Evolutionary conservation across 371 early-diverging fungal genomes (phyloP), one percentile per base, ranked within the genome.

Genomic region (Zychaea mexicana): DNA sequence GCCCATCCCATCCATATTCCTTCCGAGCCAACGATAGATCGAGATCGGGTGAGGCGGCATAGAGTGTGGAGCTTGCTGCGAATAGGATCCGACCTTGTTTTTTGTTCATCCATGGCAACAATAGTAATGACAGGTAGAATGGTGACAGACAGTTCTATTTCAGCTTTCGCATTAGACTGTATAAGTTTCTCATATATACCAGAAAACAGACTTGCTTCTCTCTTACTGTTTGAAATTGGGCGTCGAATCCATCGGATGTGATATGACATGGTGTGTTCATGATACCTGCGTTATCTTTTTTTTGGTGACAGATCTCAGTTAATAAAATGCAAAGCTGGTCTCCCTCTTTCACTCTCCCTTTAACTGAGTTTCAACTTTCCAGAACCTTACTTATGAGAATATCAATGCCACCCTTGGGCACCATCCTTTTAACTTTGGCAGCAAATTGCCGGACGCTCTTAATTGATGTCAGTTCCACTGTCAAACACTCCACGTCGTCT

Each of bases 171-270:
- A 17, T 22, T 33, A 15, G 28, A 3, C 12, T 46, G 3, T 21
- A 28, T 59, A 17, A 22, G 17, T 22, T 32, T 4, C 31, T 22
- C 0, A 21, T 10, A 15, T 12, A 10, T 59, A 31, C 22, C 22
- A 15, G 24, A 7, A 39, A 7, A n/a, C n/a, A n/a, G n/a, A n/a
- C n/a, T n/a, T n/a, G n/a, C n/a, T 39, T 39, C 3, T 17, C 9
- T 39, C 70, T 73, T 70, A 76, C 81, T 26, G 65, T 75, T 60
- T 78, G 81, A 60, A 89, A 90, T 76, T 93, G 93, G 49, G 76
- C 53, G 74, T 94, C 93, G 28, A 87, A 72, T 12, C 86, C 89
- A 66, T 94, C 92, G 10, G 62, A 66, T 1, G 93, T 90, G 15
- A 69, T 58, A 0, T 65, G 64, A 45, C 73, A 85, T 1, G 94